phyloP scores from a whole-genome alignment of 495 filamentous ascomycete genomes.

The Echria macrotheca region DNA sequence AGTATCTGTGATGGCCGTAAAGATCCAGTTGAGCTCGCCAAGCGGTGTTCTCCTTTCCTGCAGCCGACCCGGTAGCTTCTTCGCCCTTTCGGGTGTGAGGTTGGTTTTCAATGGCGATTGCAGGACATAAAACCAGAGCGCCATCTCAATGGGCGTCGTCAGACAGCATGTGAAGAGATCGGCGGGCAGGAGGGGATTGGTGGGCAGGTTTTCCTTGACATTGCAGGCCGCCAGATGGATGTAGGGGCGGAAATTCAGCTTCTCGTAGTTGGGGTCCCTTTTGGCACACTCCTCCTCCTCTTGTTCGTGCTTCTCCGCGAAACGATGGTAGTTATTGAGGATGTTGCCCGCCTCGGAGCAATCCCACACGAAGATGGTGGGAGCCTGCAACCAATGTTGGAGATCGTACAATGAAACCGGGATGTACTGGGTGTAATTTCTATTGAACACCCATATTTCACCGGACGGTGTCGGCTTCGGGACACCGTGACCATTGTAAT shows the following conservation, averaged over 20 bases:
- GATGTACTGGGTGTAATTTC: slow-evolving; percentile 97
- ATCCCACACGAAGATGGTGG: slow-evolving; percentile 95
- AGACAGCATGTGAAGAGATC: slow-evolving; percentile 96
- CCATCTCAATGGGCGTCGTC: slow-evolving; percentile 95
- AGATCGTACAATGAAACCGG: slow-evolving; percentile 94
- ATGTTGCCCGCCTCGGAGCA: slow-evolving; percentile 95
- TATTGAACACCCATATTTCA: slow-evolving; percentile 99
- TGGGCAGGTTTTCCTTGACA: slow-evolving; percentile 85
- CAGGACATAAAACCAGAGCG: slow-evolving; percentile 86
- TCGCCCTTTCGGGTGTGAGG: slow-evolving; percentile 72
- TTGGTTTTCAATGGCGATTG: slow-evolving; percentile 80
- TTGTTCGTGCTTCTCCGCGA: slow-evolving; percentile 86
- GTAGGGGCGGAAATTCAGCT: slow-evolving; percentile 58
- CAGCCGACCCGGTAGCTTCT: slow-evolving; percentile 73
- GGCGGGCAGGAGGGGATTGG: slow-evolving; percentile 90
- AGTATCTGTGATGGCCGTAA: slow-evolving; percentile 97
- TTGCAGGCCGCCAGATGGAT: slow-evolving; percentile 93
- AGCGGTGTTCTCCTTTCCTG: slow-evolving; percentile 93
- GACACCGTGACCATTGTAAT: slow-evolving; percentile 99
- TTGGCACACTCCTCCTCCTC: slow-evolving; percentile 69
- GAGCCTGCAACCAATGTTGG: slow-evolving; percentile 91
- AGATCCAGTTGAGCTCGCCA: slow-evolving; percentile 98
- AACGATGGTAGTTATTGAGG: slow-evolving; percentile 86
- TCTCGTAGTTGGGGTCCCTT: slow-evolving; percentile 66
- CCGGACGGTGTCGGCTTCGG: slow-evolving; percentile 92